Evolutionary conservation across 106 monocot species (phyloP).

Genomic region (Allium sativum): DNA sequence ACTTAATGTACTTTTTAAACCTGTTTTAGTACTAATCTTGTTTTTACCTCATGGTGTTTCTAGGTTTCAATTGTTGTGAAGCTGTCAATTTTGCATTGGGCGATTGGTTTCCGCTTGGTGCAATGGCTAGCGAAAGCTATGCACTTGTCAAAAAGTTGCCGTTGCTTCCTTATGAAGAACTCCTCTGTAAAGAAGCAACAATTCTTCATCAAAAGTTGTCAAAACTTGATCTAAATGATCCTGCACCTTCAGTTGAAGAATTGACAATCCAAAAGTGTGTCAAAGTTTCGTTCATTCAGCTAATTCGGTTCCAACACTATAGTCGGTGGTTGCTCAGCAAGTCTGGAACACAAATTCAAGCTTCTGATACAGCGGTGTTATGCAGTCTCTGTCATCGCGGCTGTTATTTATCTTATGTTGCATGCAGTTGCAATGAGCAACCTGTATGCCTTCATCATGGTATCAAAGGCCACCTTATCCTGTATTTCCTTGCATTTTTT

Average conservation of each 20-base stretch:
- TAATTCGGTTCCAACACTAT: slow-evolving; percentile 55
- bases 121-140: slow-evolving; percentile 61
- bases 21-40: neutral
- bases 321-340: slow-evolving; percentile 38
- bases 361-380: slow-evolving; percentile 14
- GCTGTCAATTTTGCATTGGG: slow-evolving; percentile 94
- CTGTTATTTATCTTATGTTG: slow-evolving; percentile 43
- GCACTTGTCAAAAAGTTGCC: slow-evolving; percentile 68
- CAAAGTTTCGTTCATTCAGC: slow-evolving; percentile 43
- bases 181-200: slow-evolving; percentile 73
- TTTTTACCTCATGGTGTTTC: neutral
- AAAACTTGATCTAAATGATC: slow-evolving; percentile 8
- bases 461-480: slow-evolving; percentile 10
- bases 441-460: slow-evolving; percentile 58
- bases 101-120: slow-evolving; percentile 87
- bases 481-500: neutral
- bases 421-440: slow-evolving; percentile 32
- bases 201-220: slow-evolving; percentile 24
- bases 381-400: slow-evolving; percentile 46
- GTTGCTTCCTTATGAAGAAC: slow-evolving; percentile 75
- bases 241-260: slow-evolving; percentile 18
- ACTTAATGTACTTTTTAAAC: neutral
- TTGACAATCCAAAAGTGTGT: slow-evolving; percentile 18
- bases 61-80: slow-evolving; percentile 97
- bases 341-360: slow-evolving; percentile 16